These are phyloP conservation scores for Fraxinus velutina DNA, from an alignment of 305 asterid genomes.

Conservation along the genomic window DNA sequence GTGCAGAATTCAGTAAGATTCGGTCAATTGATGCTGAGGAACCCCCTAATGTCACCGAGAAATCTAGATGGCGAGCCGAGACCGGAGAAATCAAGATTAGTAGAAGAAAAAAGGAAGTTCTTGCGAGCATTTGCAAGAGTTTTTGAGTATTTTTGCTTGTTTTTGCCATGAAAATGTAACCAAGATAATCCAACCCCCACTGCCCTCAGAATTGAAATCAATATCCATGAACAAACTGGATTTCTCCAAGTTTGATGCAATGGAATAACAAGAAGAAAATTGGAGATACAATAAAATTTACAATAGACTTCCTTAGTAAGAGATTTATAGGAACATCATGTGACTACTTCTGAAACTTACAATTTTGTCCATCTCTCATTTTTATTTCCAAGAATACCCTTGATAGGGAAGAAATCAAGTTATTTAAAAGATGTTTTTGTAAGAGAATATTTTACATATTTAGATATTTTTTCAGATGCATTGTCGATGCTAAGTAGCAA, in stretches of 20 bases:
- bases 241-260: constrained; percentile 37
- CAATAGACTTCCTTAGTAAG: constrained; percentile 19
- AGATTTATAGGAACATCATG: constrained; percentile 33
- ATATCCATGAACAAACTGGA: constrained; percentile 78
- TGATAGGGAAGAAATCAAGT: background rate
- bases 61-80: constrained; percentile 18
- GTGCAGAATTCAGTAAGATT: constrained; percentile 23
- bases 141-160: constrained; percentile 23
- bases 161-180: constrained; percentile 63
- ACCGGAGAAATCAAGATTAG: constrained; percentile 35
- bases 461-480: background rate
- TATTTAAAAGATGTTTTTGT: background rate
- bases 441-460: background rate
- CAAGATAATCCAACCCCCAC: constrained; percentile 53
- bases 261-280: background rate
- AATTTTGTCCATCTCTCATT: constrained; percentile 25
- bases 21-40: constrained; percentile 31
- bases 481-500: background rate
- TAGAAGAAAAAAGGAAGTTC: constrained; percentile 30
- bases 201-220: constrained; percentile 41
- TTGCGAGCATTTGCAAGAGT: background rate
- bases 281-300: background rate
- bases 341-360: constrained; percentile 33
- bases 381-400: constrained; percentile 30
- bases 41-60: constrained; percentile 13